These are phyloP conservation scores for Erigeron canadensis DNA, from an alignment of 129 eudicot species.

Conservation along the genomic window DNA sequence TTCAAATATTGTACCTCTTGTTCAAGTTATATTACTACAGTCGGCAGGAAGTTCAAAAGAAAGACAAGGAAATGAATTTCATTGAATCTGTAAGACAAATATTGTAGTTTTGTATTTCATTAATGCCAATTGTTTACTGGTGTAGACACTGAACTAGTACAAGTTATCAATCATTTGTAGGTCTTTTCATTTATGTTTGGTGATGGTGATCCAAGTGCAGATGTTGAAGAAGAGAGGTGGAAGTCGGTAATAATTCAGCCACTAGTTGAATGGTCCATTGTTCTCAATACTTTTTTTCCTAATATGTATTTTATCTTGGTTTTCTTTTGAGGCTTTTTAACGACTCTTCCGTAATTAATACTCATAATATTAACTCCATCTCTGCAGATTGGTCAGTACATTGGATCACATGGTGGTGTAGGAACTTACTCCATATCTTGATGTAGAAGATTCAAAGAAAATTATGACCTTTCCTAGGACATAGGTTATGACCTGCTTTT, in stretches of 20 bases:
- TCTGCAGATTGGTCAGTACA: constrained; percentile 82
- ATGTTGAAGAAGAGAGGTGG: constrained; percentile 99
- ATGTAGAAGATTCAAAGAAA: constrained; percentile 57
- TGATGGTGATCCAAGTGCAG: constrained; percentile 98
- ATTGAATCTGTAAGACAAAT: constrained; percentile 82
- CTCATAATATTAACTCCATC: background rate
- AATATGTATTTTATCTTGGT: constrained; percentile 21
- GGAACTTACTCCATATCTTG: constrained; percentile 99
- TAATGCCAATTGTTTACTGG: constrained; percentile 17
- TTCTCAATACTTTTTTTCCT: constrained; percentile 38
- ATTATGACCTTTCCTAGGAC: constrained; percentile 28
- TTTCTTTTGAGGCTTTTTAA: constrained; percentile 3
- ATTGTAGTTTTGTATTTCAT: constrained; percentile 8
- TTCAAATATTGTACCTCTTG: constrained; percentile 2
- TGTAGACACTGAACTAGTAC: constrained; percentile 19
- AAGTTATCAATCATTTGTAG: constrained; percentile 41
- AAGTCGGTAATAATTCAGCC: constrained; percentile 95
- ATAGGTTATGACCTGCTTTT: constrained; percentile 14
- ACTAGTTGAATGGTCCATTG: constrained; percentile 80
- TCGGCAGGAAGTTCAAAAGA: constrained; percentile 51
- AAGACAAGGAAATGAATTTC: constrained; percentile 69
- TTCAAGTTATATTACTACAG: constrained; percentile 51
- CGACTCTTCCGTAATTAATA: background rate
- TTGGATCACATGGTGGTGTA: constrained; percentile 93
- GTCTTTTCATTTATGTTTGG: constrained; percentile 99